phyloP scores from a whole-genome alignment of 2,329 filamentous ascomycete genomes.

The Pyrenochaeta sp. region DNA sequence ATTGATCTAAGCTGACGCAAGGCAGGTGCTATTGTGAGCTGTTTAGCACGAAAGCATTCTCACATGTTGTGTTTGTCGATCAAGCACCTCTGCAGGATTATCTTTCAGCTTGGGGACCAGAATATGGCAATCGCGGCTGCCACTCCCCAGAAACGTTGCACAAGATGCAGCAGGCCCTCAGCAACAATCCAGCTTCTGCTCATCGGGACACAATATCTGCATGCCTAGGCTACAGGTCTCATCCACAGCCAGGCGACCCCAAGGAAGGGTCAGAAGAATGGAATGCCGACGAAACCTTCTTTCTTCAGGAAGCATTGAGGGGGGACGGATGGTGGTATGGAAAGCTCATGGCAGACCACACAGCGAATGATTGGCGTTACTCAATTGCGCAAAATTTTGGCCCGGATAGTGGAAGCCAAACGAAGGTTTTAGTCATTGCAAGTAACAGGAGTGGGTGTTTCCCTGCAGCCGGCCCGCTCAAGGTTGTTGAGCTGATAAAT shows the following conservation, averaged over 20 bases:
- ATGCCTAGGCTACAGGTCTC: conserved; percentile 34
- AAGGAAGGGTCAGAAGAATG: conserved; percentile 14
- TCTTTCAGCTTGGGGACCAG: conserved; percentile 31
- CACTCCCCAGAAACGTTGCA: conserved; percentile 25
- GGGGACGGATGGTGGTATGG: conserved; percentile 39
- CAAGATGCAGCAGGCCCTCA: conserved; percentile 22
- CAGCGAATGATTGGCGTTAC: conserved; percentile 36
- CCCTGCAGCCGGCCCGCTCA: conserved; percentile 31
- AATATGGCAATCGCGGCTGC: conserved; percentile 31
- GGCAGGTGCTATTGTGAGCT: conserved; percentile 36
- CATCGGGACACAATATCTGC: conserved; percentile 32
- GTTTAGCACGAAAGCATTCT: conserved; percentile 29
- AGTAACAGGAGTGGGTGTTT: conserved; percentile 41
- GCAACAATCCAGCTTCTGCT: conserved; percentile 15
- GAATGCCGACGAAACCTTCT: conserved; percentile 35
- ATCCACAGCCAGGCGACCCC: conserved; percentile 25
- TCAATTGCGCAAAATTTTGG: conserved; percentile 31
- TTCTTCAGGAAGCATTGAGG: conserved; percentile 30
- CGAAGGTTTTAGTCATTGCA: conserved; percentile 32
- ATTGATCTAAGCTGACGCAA: not conserved
- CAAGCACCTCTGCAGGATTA: conserved; percentile 40
- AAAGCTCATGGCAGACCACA: conserved; percentile 42
- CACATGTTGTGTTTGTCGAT: conserved; percentile 37
- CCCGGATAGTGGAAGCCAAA: conserved; percentile 17
- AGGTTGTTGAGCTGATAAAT: conserved; percentile 32